These are phyloP conservation scores for Emergomyces orientalis DNA, from an alignment of 2,329 filamentous ascomycete genomes.

Conservation along the genomic window DNA sequence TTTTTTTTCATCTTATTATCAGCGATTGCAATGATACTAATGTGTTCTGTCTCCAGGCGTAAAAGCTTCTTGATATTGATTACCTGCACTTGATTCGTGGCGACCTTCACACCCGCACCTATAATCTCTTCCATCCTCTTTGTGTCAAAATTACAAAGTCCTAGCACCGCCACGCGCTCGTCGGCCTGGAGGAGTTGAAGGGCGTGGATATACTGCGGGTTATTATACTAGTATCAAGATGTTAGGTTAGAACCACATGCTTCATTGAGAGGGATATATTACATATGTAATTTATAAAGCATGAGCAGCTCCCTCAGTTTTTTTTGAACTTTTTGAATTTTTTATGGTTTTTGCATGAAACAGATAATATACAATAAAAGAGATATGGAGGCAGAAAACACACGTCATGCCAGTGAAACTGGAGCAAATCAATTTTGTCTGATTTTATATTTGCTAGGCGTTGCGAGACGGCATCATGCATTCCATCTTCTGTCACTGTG, in stretches of 20 bases:
- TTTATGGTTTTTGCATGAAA: not conserved
- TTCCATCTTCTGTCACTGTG: conserved; percentile 23
- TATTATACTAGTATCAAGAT: conserved; percentile 23
- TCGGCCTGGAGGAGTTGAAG: conserved; percentile 28
- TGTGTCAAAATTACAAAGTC: conserved; percentile 38
- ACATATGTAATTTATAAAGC: not conserved
- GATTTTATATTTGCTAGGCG: conserved; percentile 27
- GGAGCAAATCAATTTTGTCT: conserved; percentile 32
- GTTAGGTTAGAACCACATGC: not conserved
- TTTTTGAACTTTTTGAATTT: not conserved
- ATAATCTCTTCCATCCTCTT: conserved; percentile 28
- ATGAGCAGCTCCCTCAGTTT: not conserved
- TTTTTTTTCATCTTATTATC: not conserved
- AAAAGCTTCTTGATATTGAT: not conserved
- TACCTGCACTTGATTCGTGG: conserved; percentile 35
- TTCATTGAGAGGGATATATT: not conserved
- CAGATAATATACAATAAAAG: not conserved
- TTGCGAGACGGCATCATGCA: conserved; percentile 29
- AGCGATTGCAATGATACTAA: not conserved
- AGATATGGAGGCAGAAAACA: conserved; percentile 7
- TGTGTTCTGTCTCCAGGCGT: not conserved
- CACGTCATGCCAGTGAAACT: conserved; percentile 38
- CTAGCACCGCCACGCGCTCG: conserved; percentile 26
- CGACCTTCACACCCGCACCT: conserved; percentile 24
- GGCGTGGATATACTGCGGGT: conserved; percentile 31